Base-by-base conservation (phyloP, 441 rosid species). In the Viola pubescens region DNA sequence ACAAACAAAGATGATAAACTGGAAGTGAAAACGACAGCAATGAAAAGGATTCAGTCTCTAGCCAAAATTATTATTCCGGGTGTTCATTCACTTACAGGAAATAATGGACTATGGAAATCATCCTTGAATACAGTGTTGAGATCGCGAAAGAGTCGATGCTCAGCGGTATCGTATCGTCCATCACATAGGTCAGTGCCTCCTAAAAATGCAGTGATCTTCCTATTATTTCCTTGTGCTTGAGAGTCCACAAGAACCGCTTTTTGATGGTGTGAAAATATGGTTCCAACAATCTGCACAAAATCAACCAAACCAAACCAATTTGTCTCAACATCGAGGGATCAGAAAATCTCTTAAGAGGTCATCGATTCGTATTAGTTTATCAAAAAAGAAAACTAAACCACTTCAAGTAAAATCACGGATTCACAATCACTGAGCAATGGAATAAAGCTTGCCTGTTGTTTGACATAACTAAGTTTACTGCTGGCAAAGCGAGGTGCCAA, bases 171-270 rank as follows among this genome's bases (percentile, higher is more conserved):
- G 52, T 84, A 88, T 16, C 94, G 89, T 54, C 96, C 96, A 64
- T 88, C 96, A 73, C 96, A 88, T 41, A 88, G 86, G 73, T 88
- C 96, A 4, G 86, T 19, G 52, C 96, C 96, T 70, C 96, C 96
- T 40, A 88, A 59, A 70, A 86, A 88, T 60, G 96, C 91, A 48
- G 91, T 84, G 68, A 86, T 54, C 74, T 84, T 88, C 51, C 94
- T 67, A 59, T 82, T 64, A 69, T 82, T 84, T 61, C 91, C 91
- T 12, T 54, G 16, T 54, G 88, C 89, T 62, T 84, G 91, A 11
- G 94, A 80, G 76, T 88, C 96, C 37, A 88, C 94, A 73, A 88
- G 75, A 69, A 86, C 89, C 67, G 81, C 82, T 67, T 88, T 88
- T 47, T 88, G 94, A 74, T 88, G 96, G 72, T 88, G 96, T 8